These are phyloP conservation scores for Ephemerocybe angulata DNA, from an alignment of 768 basidiomycete species.

Conservation along the genomic window DNA sequence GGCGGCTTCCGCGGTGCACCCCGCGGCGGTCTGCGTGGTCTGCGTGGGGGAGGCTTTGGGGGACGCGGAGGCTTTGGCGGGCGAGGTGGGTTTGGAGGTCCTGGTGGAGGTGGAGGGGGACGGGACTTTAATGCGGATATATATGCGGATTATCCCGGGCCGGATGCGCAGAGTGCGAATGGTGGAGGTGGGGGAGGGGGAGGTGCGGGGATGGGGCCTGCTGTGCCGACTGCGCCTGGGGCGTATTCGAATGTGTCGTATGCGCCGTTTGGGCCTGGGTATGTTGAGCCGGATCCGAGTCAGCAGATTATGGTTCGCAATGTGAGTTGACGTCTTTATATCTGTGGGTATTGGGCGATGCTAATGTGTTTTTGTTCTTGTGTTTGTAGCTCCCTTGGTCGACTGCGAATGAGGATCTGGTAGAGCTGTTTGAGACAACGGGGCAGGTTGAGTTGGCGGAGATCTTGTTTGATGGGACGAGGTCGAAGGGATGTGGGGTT, in stretches of 20 bases:
- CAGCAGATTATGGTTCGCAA: conserved; percentile 99
- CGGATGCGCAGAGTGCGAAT: conserved; percentile 49
- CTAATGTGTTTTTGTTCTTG: neutral
- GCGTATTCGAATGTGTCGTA: neutral
- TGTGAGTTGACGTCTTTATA: conserved; percentile 52
- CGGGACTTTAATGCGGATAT: conserved; percentile 84
- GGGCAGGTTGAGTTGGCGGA: conserved; percentile 94
- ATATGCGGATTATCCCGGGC: conserved; percentile 91
- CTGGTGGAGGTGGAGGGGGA: conserved; percentile 41
- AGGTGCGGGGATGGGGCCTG: conserved; percentile 22
- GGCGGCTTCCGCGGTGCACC: conserved; percentile 52
- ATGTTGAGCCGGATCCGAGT: conserved; percentile 73
- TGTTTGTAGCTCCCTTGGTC: conserved; percentile 86
- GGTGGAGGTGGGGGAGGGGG: conserved; percentile 30
- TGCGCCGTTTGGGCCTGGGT: conserved; percentile 16
- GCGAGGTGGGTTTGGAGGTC: conserved; percentile 56
- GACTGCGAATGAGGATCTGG: conserved; percentile 96
- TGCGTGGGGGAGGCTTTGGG: conserved; percentile 45
- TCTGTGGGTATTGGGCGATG: neutral
- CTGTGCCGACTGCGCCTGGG: neutral
- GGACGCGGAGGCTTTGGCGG: conserved; percentile 45
- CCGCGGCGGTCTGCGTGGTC: conserved; percentile 41
- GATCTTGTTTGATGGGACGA: conserved; percentile 87
- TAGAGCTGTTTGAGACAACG: conserved; percentile 97
- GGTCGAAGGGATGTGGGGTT: conserved; percentile 93